Evolutionary conservation across 2,329 filamentous ascomycete species (phyloP), one percentile per base, ranked within the genome.

Genomic region (Basipetospora chlamydospora): DNA sequence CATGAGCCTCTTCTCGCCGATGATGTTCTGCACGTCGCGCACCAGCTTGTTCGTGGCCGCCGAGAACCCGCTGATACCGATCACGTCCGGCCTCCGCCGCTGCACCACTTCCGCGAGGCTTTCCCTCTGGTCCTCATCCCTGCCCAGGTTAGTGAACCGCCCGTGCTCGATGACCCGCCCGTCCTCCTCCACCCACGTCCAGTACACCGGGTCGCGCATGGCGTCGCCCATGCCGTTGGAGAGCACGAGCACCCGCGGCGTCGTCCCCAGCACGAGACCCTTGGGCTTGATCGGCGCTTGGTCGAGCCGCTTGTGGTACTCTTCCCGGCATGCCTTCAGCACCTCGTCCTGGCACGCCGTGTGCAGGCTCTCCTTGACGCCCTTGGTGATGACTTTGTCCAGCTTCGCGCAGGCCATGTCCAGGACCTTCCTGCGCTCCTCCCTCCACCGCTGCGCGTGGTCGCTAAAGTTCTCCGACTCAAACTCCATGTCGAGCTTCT

Each of bases 261-360:
- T 72, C 1, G 87, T 94, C 18, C 90, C 90, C 26, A 93, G 66
- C 15, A 86, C 72, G 73, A 95, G 85, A 8, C 86, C 87, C 57
- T 88, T 87, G 5, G 90, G 87, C 57, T 95, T 94, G 60, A 87
- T 93, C 0, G 90, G 90, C 7, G 90, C 87, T 58, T 98, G 90
- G 49, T 98, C 90, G 17, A 98, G 73, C 53, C 86, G 82, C 56
- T 81, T 79, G 29, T 79, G 81, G 56, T 90, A 96, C 42, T 86
- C 82, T 46, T 93, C 85, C 35, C 90, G 80, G 49, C 87, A 93
- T 38, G 77, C 72, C 49, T 80, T 83, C n/a, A 87, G 77, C 34
- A 98, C 76, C 49, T 86, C 79, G 48, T 93, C 87, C 56, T 98
- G 88, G 51, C 90, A 98, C 46, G 88, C 86, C 7, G 86, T 88